Evolutionary conservation across 371 early-diverging fungal genomes (phyloP), one percentile per base, ranked within the genome.

Genomic region (Mucor indicus): DNA sequence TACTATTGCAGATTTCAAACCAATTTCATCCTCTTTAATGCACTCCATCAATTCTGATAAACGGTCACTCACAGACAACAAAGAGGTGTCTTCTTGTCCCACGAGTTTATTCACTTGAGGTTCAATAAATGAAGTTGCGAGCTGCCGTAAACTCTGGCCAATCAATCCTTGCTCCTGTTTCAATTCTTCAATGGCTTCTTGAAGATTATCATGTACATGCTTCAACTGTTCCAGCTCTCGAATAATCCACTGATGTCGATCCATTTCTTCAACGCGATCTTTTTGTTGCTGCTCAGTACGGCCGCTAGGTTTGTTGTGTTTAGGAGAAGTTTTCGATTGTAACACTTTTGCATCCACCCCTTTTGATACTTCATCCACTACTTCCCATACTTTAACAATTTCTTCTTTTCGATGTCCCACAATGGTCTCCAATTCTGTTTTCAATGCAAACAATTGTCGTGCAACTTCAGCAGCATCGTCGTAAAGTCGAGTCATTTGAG

Each of bases 351-450:
- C 49, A 21, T 67, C 63, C 4, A 72, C 53, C 5, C 76, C 62
- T 11, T 55, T 67, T 2, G 64, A 64, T 1, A 81, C 82, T 41
- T 78, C 80, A 25, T 76, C 77, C 1, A 79, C 80, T 15, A 81
- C 78, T 35, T 79, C 77, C 82, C 82, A 79, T 10, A 81, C 77
- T 50, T 79, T 79, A 32, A 77, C 69, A 1, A 81, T 73, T 40
- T 81, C 82, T 19, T 72, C 77, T 54, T 79, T 79, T 20, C 80
- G 72, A 36, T 75, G 75, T 17, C 72, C 62, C 6, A 81, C 72
- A 42, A 79, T 58, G 1, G 67, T 75, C 40, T 79, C 80, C 1
- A 81, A 62, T 27, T 78, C 80, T n/a, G 72, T 71, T 32, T 79
- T 77, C 22, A 81, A 62, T 0, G 60, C 71, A 44, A 67, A 74